A percentile compares a stretch with the other conserved stretches of the same genome.
phyloP scores from a whole-genome alignment of 129 eudicot genomes.

The Lonicera japonica region DNA sequence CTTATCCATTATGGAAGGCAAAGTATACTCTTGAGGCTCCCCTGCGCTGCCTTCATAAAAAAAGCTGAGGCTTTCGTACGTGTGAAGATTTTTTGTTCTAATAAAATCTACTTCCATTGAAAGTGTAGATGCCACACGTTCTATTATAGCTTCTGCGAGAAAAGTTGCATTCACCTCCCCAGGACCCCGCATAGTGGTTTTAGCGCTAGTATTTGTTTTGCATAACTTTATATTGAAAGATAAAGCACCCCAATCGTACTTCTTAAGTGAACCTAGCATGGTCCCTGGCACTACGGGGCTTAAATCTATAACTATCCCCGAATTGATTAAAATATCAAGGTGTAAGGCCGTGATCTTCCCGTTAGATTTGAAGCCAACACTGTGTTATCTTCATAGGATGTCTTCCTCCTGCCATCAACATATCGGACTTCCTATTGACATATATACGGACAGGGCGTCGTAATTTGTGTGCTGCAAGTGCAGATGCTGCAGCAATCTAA shows the following conservation, averaged over 20 bases:
- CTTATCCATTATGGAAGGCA: conserved; percentile 71
- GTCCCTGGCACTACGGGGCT: conserved; percentile 68
- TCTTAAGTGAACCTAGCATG: conserved; percentile 54
- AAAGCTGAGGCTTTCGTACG: conserved; percentile 46
- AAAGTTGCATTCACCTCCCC: conserved; percentile 85
- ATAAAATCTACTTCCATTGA: conserved; percentile 61
- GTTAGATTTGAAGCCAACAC: conserved; percentile 75
- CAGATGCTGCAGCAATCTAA: conserved; percentile 88
- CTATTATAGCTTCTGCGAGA: conserved; percentile 85
- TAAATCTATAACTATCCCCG: conserved; percentile 55
- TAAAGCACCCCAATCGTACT: conserved; percentile 87
- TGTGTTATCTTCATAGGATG: conserved; percentile 95
- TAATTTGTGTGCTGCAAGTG: conserved; percentile 87
- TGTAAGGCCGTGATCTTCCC: conserved; percentile 83
- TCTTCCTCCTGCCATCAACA: conserved; percentile 91
- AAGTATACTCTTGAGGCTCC: conserved; percentile 61
- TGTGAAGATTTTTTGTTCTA: conserved; percentile 61
- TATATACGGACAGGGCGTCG: conserved; percentile 74
- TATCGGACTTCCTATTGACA: conserved; percentile 77
- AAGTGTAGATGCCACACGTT: conserved; percentile 63
- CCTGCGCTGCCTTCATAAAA: conserved; percentile 51
- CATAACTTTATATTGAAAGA: conserved; percentile 72
- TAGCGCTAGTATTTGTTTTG: conserved; percentile 73
- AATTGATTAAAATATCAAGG: conserved; percentile 55
- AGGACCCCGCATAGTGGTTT: conserved; percentile 91